Base-by-base conservation (phyloP, 2,329 filamentous ascomycete species). In the Penicillium occitanis region DNA sequence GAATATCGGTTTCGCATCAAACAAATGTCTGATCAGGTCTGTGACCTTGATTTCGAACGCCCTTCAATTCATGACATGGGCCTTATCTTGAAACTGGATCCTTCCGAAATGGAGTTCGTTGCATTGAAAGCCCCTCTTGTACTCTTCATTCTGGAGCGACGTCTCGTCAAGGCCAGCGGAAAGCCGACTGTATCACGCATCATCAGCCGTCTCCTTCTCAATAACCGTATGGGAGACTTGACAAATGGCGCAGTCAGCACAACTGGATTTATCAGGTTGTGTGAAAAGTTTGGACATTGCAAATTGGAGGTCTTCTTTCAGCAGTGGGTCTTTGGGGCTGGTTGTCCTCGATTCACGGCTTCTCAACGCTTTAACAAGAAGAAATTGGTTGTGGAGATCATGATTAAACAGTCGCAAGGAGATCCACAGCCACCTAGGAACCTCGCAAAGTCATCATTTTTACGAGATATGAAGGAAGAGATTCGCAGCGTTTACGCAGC, bases 301-400 rank as follows among this genome's bases (percentile, higher is more conserved):
- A 91, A 92, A 75, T 86, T 97, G 0, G 95, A 99, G 68, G 85
- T 87, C 0, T 98, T 99, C 76, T 98, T 96, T 85, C 88, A 89
- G 51, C 94, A 99, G 75, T 99, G 94, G 94, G 87, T 99, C 0
- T 87, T 90, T 69, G 90, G 91, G 11, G 89, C 92, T 17, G 96
- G 96, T 0, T 98, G 93, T 72, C 95, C 96, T 0, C 87, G 89
- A 50, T 96, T 99, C 71, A 85, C 90, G 59, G 91, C 96, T 59
- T 91, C 88, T 46, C 93, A 97, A 70, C 87, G 90, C 19, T 99
- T 99, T 80, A 99, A 99, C 76, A 98, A 98, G 82, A 99, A 99
- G 81, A 91, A 96, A 71, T 84, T 98, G 3, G 93, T 94, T 33
- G 92, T 99, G 1, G 93, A 98, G 77, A 91, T 99, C 83, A 90